Evolutionary conservation across 2,329 filamentous ascomycete species (phyloP), one percentile per base, ranked within the genome.

Genomic region (Pezicula neosporulosa): DNA sequence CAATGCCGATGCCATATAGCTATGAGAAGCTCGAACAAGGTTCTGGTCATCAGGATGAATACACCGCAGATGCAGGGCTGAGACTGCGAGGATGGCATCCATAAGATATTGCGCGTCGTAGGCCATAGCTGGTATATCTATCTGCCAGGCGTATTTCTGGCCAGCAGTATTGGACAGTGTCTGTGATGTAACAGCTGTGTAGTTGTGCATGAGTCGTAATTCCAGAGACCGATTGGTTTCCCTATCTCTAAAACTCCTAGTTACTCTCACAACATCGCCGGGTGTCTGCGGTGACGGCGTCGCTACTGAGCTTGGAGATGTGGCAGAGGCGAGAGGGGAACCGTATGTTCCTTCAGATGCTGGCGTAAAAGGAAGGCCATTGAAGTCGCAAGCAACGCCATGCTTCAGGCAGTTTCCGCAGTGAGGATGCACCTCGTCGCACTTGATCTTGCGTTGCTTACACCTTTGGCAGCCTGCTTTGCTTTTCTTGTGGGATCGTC

Each of bases 401-500:
- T 87, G 83, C 62, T 86, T 87, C 50, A 76, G 69, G 69, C 83
- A 87, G 67, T 86, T 86, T 54, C 82, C 80, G 63, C 83, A 87
- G 52, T 77, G 70, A 8, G 83, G 83, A 61, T 86, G 83, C 10
- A 82, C 70, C 66, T 87, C 83, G 63, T 87, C 83, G 68, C 83
- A 87, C 80, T 88, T 88, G 64, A 88, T 86, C 68, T 87, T 87
- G 55, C 85, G 75, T 50, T 75, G 73, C 70, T 87, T 88, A 68
- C 85, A 88, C 52, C 81, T 73, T 55, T 77, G 75, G 61, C 85
- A 88, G 43, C 85, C 85, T 47, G 83, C 78, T 58, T 85, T 77
- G 51, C 82, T 86, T 71, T 87, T 88, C 65, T 85, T 87, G 68
- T 88, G 85, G 39, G 83, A 85, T 65, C 83, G 76, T 62, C 83